Evolutionary conservation across 371 early-diverging fungal species (phyloP).

Genomic region (Dinochytrium kinnereticum): DNA sequence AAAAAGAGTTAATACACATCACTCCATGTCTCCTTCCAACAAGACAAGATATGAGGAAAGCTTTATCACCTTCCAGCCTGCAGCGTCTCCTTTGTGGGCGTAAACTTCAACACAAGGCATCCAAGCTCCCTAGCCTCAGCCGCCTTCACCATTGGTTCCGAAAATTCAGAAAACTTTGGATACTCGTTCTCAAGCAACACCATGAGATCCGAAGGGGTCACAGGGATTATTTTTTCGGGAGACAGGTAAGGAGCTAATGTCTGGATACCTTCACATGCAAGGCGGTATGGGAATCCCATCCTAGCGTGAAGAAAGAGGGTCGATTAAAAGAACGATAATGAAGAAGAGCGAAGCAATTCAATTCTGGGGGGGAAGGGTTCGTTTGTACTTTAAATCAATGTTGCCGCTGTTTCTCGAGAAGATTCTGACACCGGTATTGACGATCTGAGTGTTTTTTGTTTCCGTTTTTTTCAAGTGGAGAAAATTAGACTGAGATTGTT

Average conservation of each 20-base stretch:
- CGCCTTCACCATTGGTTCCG: slow-evolving; percentile 35
- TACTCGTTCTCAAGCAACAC: slow-evolving; percentile 65
- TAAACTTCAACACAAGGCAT: slow-evolving; percentile 66
- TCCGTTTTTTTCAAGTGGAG: no score
- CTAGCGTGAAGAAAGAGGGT: no score
- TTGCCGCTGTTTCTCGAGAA: slow-evolving; percentile 68
- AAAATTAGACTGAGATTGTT: no score
- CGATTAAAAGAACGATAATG: neutral
- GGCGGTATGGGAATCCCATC: slow-evolving; percentile 74
- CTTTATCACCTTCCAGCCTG: slow-evolving; percentile 44
- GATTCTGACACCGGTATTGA: slow-evolving; percentile 87
- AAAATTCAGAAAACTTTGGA: slow-evolving; percentile 61
- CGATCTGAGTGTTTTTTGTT: slow-evolving; percentile 56
- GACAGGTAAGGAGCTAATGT: slow-evolving; percentile 66
- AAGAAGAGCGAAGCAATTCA: neutral
- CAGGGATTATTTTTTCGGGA: slow-evolving; percentile 59
- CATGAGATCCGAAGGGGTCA: slow-evolving; percentile 58
- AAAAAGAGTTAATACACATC: no score
- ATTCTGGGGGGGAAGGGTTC: neutral
- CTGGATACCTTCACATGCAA: slow-evolving; percentile 79
- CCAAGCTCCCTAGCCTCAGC: slow-evolving; percentile 54
- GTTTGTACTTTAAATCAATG: neutral
- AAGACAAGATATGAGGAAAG: slow-evolving; percentile 28
- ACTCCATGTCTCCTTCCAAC: no score
- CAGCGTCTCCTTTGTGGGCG: slow-evolving; percentile 52